phyloP scores from a whole-genome alignment of 306 rosid species.

The Rubus idaeus region DNA sequence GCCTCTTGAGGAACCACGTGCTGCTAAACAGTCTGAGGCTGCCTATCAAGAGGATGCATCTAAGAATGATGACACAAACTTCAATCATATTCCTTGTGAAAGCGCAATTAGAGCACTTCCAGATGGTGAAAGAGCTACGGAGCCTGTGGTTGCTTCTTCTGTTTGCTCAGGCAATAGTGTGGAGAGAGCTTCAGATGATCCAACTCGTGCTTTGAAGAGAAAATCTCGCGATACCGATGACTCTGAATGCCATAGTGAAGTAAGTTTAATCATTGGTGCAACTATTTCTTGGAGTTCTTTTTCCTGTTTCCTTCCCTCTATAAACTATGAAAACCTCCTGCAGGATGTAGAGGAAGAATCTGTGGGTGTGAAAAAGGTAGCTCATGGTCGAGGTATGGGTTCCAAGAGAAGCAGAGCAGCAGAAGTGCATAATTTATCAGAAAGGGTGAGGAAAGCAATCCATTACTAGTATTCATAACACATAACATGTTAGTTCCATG shows the following conservation, averaged over 20 bases:
- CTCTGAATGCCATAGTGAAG: conserved; percentile 85
- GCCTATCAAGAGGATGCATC: conserved; percentile 43
- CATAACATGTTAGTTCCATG: conserved; percentile 12
- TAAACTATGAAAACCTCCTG: conserved; percentile 37
- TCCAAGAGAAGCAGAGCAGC: conserved; percentile 83
- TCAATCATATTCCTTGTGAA: conserved; percentile 43
- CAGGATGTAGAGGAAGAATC: conserved; percentile 81
- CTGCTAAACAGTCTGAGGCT: conserved; percentile 45
- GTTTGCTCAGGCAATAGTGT: conserved; percentile 75
- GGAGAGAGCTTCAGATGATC: conserved; percentile 49
- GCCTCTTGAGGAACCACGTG: conserved; percentile 47
- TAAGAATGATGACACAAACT: conserved; percentile 46
- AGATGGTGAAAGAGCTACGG: conserved; percentile 43
- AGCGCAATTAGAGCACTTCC: conserved; percentile 34
- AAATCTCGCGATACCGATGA: conserved; percentile 68
- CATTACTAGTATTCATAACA: neutral
- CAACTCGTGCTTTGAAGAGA: conserved; percentile 43
- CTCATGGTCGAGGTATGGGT: conserved; percentile 45
- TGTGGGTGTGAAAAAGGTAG: conserved; percentile 46
- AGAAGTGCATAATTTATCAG: conserved; percentile 88
- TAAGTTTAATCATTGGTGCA: conserved; percentile 43
- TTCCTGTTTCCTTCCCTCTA: conserved; percentile 18
- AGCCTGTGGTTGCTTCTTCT: conserved; percentile 64
- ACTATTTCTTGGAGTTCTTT: conserved; percentile 17
- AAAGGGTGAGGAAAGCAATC: conserved; percentile 64